Percentiles rank a stretch among this genome's conserved stretches.
phyloP scores from a whole-genome alignment of 108 stramenopile genomes.

The Parietichytrium sp. region DNA sequence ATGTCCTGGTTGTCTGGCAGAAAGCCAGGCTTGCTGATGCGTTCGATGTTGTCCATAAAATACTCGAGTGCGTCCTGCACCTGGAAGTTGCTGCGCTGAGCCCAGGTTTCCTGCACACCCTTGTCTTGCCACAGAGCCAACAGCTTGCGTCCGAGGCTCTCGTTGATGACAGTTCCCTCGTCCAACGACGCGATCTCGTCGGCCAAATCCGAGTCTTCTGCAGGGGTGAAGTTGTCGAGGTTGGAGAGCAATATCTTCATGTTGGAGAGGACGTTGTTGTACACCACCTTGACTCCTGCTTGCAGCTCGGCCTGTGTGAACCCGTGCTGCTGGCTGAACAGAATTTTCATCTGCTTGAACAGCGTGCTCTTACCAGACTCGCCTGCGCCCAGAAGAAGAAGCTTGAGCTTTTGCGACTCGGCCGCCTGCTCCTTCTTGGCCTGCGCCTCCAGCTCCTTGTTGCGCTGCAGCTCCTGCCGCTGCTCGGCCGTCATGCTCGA shows the following conservation, averaged over 20 bases:
- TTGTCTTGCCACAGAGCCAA: constrained; percentile 51
- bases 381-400: constrained; percentile 94
- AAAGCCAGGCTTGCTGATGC: constrained; percentile 74
- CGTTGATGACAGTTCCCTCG: not conserved
- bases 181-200: constrained; percentile 25
- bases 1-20: constrained; percentile 87
- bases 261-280: constrained; percentile 43
- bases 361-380: constrained; percentile 98
- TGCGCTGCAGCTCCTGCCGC: not conserved
- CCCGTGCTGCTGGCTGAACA: constrained; percentile 52
- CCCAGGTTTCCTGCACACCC: constrained; percentile 48
- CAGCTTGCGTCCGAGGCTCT: constrained; percentile 48
- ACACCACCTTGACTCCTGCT: not conserved
- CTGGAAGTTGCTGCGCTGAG: constrained; percentile 33
- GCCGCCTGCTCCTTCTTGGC: constrained; percentile 44
- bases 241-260: constrained; percentile 44
- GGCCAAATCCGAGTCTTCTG: not conserved
- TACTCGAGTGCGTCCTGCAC: not conserved
- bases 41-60: constrained; percentile 24
- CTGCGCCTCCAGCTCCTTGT: not conserved
- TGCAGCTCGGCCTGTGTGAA: constrained; percentile 52
- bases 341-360: constrained; percentile 82
- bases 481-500: constrained; percentile 26
- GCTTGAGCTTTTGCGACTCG: constrained; percentile 76
- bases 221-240: not conserved